phyloP scores from a whole-genome alignment of 1,284 basidiomycete genomes.

The Pseudozyma sp. region DNA sequence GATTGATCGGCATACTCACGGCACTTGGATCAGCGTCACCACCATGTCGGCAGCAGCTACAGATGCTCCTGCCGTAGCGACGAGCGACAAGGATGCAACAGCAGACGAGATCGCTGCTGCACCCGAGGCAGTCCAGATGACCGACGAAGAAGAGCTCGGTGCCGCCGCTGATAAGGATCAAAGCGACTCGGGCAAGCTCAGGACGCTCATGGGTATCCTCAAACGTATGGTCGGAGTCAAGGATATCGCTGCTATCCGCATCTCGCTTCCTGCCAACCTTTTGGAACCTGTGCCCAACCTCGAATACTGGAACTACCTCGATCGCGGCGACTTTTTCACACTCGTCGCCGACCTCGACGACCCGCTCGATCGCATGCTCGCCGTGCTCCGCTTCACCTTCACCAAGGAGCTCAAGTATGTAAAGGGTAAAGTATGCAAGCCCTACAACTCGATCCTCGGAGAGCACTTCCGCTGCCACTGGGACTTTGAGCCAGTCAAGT shows the following conservation, averaged over 20 bases:
- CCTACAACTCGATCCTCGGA: constrained; percentile 74
- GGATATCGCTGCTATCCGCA: constrained; percentile 65
- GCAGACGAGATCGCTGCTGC: constrained; percentile 54
- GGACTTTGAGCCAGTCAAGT: constrained; percentile 55
- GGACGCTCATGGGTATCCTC: constrained; percentile 62
- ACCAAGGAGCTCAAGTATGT: constrained; percentile 96
- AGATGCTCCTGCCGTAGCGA: constrained; percentile 23
- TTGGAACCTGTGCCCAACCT: constrained; percentile 66
- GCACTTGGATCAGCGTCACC: not conserved
- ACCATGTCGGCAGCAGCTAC: constrained; percentile 28
- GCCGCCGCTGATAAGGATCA: constrained; percentile 60
- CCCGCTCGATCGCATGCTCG: constrained; percentile 90
- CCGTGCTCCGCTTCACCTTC: constrained; percentile 84
- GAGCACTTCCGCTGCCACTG: constrained; percentile 67
- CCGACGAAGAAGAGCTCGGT: constrained; percentile 59
- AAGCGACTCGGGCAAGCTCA: constrained; percentile 63
- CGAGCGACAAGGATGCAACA: constrained; percentile 47
- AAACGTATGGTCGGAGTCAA: constrained; percentile 67
- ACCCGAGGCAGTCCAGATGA: constrained; percentile 60
- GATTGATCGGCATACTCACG: no score
- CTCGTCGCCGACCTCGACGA: constrained; percentile 88
- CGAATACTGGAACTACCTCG: constrained; percentile 79
- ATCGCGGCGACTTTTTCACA: constrained; percentile 88
- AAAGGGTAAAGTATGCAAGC: constrained; percentile 86
- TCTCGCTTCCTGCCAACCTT: constrained; percentile 66